Evolutionary conservation across 176 grass and related monocot genomes (phyloP), one percentile per base, ranked within the genome.

Genomic region (Oryza rufipogon): DNA sequence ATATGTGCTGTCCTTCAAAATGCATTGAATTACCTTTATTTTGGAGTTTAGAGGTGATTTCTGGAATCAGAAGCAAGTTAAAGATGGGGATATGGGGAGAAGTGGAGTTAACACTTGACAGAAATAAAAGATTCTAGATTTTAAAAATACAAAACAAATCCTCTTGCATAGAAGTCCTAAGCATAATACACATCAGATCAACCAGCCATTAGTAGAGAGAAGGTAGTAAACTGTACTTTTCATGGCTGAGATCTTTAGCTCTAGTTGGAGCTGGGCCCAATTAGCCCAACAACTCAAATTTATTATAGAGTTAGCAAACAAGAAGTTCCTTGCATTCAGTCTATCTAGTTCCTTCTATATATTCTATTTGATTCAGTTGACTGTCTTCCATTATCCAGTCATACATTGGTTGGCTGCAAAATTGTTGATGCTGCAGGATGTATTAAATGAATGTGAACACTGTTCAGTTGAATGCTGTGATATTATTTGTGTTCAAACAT

Each of bases 361-460:
- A 56, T 56, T 12, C 22, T 26, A 11, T 68, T 80, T 80, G 19
- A 6, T 68, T 80, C 52, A 19, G 51, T 60, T 38, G 46, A 38
- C 26, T 36, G 15, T 22, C 78, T 70, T 54, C 46, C 28, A 49
- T n/a, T 73, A 25, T 64, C 39, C 25, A 20, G 25, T 32, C 15
- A 46, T 64, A 56, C 22, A 70, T 60, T 45, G 47, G 2, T 61
- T 25, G 23, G 74, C 48, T 84, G 34, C n/a, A 77, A 58, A 76
- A 68, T 76, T 42, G 5, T 54, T 36, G n/a, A 73, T 77, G 60
- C 32, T 65, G 39, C 33, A 33, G 69, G 41, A 11, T 42, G 45
- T 67, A 46, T 61, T 81, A 26, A 23, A 47, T 36, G 5, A 64
- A 72, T 73, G 9, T 56, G 60, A 56, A 78, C 17, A 30, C 68